Evolutionary conservation across 352 stramenopile species (phyloP).

Genomic region (Phytophthora quininea): DNA sequence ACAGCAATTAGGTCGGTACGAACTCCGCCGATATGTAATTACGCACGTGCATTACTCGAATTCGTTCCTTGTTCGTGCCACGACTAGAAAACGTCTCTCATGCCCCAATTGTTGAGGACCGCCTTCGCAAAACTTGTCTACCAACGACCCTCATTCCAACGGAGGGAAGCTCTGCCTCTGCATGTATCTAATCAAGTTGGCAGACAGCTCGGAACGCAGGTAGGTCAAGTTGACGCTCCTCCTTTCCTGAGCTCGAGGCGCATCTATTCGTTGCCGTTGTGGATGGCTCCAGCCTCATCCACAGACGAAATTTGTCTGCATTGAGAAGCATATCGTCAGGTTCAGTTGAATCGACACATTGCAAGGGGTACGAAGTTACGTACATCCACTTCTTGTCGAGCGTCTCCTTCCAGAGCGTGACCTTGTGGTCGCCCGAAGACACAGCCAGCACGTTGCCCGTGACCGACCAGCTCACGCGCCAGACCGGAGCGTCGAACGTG

Average conservation of each 20-base stretch:
- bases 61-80: constrained; percentile 14
- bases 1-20: not conserved
- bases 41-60: constrained; percentile 31
- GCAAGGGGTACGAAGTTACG: constrained; percentile 25
- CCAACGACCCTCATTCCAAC: constrained; percentile 22
- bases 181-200: constrained; percentile 24
- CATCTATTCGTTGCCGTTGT: constrained; percentile 77
- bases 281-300: constrained; percentile 81
- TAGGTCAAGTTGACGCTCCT: constrained; percentile 11
- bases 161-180: constrained; percentile 6
- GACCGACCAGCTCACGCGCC: constrained; percentile 98
- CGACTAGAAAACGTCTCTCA: constrained; percentile 3
- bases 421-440: constrained; percentile 96
- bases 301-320: constrained; percentile 90
- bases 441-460: constrained; percentile 98
- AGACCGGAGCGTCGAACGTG: constrained; percentile 96
- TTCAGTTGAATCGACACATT: not conserved
- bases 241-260: constrained; percentile 20
- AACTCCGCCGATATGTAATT: constrained; percentile 11
- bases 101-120: not conserved
- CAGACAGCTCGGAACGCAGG: constrained; percentile 7
- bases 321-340: too few relatives aligned
- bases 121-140: not conserved
- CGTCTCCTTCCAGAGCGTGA: constrained; percentile 98
- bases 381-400: constrained; percentile 97